Evolutionary conservation across 345 rosid species (phyloP).

Genomic region (Abelmoschus esculentus): DNA sequence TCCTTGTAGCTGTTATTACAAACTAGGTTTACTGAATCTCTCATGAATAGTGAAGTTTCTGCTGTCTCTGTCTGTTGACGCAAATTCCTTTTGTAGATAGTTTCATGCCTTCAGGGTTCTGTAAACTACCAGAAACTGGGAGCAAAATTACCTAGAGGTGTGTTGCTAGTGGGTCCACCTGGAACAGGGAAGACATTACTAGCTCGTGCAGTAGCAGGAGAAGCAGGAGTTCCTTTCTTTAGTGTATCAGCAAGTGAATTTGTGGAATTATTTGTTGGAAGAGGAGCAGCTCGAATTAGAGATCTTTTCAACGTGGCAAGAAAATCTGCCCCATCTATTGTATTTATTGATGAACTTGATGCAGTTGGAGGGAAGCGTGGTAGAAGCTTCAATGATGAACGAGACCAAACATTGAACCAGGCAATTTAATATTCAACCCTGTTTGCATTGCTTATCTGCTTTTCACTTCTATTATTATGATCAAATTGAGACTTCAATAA

Average conservation of each 20-base stretch:
- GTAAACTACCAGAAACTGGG: slow-evolving; percentile 74
- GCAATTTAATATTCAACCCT: slow-evolving; percentile 26
- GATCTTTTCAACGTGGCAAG: slow-evolving; percentile 78
- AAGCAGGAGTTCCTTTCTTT: slow-evolving; percentile 92
- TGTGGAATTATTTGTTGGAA: slow-evolving; percentile 93
- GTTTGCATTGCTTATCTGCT: not conserved
- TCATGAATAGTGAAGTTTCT: not conserved
- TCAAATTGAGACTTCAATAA: not conserved
- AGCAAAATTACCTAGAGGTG: slow-evolving; percentile 87
- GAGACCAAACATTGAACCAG: slow-evolving; percentile 94
- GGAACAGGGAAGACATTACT: slow-evolving; percentile 95
- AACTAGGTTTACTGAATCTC: no score
- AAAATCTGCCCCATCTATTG: slow-evolving; percentile 78
- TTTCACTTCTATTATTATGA: not conserved
- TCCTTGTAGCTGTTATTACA: not conserved
- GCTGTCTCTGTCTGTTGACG: slow-evolving; percentile 2
- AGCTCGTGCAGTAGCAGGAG: slow-evolving; percentile 97
- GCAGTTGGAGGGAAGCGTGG: slow-evolving; percentile 98
- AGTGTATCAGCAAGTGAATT: slow-evolving; percentile 95
- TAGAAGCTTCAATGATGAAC: slow-evolving; percentile 94
- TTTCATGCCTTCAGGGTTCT: slow-evolving; percentile 92
- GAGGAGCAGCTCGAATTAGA: slow-evolving; percentile 96
- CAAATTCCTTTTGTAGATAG: slow-evolving; percentile 52
- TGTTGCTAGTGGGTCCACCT: slow-evolving; percentile 89
- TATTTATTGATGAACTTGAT: slow-evolving; percentile 94